Evolutionary conservation across 108 stramenopile genomes (phyloP).

Genomic region (Licmophora abbreviata): DNA sequence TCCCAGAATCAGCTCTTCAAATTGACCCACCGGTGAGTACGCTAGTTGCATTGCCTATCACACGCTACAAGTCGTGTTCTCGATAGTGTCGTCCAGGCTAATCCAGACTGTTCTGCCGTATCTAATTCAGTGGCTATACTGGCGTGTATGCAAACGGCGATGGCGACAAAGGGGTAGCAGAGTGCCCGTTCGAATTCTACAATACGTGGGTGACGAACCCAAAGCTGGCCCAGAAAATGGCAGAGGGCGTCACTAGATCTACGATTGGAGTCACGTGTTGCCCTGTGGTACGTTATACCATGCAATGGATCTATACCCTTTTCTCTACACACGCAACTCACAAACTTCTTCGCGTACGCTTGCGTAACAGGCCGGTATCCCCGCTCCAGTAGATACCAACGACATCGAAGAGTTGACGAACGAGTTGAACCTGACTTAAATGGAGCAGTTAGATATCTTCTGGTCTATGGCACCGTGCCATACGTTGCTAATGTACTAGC

Average conservation of each 20-base stretch:
- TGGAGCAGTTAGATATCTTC: no score
- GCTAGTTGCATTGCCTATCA: not conserved
- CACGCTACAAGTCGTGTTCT: not conserved
- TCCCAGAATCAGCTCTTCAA: slow-evolving; percentile 81
- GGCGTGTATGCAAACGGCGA: slow-evolving; percentile 79
- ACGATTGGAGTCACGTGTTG: slow-evolving; percentile 69
- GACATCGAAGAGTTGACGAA: slow-evolving; percentile 35
- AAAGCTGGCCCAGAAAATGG: slow-evolving; percentile 51
- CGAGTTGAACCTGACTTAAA: slow-evolving; percentile 32
- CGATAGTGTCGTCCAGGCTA: no score
- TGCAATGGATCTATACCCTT: no score
- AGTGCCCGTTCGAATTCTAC: slow-evolving; percentile 65
- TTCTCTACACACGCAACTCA: no score
- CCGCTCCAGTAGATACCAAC: slow-evolving; percentile 29
- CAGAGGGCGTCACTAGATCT: slow-evolving; percentile 55
- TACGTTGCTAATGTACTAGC: no score
- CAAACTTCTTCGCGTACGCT: no score
- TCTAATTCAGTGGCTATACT: slow-evolving; percentile 27
- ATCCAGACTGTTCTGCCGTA: not conserved
- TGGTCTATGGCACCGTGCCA: no score
- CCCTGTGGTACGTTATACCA: slow-evolving; percentile 14
- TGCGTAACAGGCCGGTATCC: slow-evolving; percentile 46
- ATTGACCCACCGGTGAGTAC: slow-evolving; percentile 37
- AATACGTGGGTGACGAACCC: slow-evolving; percentile 76
- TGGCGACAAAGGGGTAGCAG: slow-evolving; percentile 58